Conservation (phyloP, 495 filamentous ascomycete genomes). For the Apodospora peruviana region DNA sequence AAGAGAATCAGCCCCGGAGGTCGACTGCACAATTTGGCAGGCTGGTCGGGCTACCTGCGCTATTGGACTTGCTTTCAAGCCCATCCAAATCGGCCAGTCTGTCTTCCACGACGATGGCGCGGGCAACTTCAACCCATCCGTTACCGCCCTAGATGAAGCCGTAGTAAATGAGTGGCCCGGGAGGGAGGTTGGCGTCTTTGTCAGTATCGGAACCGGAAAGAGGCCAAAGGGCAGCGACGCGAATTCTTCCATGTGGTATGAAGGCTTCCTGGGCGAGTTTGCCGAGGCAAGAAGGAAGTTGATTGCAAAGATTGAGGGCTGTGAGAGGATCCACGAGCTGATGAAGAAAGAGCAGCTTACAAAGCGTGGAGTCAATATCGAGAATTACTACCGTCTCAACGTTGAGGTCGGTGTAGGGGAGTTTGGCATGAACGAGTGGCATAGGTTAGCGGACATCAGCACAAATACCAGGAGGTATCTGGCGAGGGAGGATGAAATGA, state of each 20-base stretch:
- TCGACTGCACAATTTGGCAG: slow-evolving; percentile 91
- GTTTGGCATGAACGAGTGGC: slow-evolving; percentile 99
- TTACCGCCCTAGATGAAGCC: slow-evolving; percentile 82
- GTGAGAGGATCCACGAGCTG: slow-evolving; percentile 80
- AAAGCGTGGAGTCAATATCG: slow-evolving; percentile 71
- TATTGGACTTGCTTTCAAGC: slow-evolving; percentile 90
- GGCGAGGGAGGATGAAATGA: slow-evolving; percentile 62
- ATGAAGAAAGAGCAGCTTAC: slow-evolving; percentile 73
- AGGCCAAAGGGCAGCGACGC: slow-evolving; percentile 67
- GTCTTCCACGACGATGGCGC: slow-evolving; percentile 89
- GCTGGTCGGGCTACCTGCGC: slow-evolving; percentile 92
- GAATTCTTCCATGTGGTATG: slow-evolving; percentile 77
- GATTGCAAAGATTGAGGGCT: slow-evolving; percentile 88
- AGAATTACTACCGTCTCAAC: slow-evolving; percentile 96
- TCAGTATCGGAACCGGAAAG: slow-evolving; percentile 90
- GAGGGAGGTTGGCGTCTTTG: slow-evolving; percentile 79
- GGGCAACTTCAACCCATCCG: slow-evolving; percentile 87
- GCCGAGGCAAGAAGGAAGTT: slow-evolving; percentile 80
- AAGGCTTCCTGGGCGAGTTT: slow-evolving; percentile 85
- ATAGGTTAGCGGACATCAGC: slow-evolving; percentile 85
- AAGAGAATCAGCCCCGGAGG: slow-evolving; percentile 81
- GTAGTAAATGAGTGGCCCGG: slow-evolving; percentile 91
- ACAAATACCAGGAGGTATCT: slow-evolving; percentile 85
- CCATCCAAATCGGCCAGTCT: slow-evolving; percentile 87
- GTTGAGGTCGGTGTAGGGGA: slow-evolving; percentile 96